These are phyloP conservation scores for Neurospora tetrasperma DNA, from an alignment of 495 filamentous ascomycete species.

Conservation along the genomic window DNA sequence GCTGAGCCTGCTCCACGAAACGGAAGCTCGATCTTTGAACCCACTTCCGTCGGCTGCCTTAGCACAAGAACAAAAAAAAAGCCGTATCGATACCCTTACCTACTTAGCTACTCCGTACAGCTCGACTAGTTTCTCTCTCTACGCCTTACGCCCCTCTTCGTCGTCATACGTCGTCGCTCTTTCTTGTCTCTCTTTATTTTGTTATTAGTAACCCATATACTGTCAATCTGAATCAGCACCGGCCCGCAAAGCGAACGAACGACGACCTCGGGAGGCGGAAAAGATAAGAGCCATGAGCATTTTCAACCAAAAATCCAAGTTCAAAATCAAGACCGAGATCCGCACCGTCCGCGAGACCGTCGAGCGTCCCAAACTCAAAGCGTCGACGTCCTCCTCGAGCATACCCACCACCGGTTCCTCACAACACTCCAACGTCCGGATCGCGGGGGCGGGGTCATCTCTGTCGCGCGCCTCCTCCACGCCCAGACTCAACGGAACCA, in stretches of 20 bases:
- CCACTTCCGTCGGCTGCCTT: not conserved
- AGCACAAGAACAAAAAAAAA: not conserved
- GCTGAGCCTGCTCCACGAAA: not conserved
- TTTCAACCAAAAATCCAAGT: slow-evolving; percentile 30
- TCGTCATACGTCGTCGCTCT: not conserved
- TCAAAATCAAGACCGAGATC: slow-evolving; percentile 24
- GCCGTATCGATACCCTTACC: not conserved
- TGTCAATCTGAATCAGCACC: not conserved
- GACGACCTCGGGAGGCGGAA: not conserved
- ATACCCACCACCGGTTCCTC: not conserved
- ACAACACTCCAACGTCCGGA: not conserved
- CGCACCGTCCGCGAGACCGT: slow-evolving; percentile 20
- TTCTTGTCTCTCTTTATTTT: not conserved
- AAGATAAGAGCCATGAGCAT: slow-evolving; percentile 20
- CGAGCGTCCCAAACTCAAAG: slow-evolving; percentile 11
- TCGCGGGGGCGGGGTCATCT: not conserved
- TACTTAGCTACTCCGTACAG: not conserved
- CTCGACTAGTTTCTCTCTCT: not conserved
- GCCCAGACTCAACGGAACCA: not conserved
- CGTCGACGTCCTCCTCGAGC: not conserved
- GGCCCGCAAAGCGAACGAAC: not conserved
- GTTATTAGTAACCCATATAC: not conserved
- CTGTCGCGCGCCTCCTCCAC: not conserved
- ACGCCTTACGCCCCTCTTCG: not conserved
- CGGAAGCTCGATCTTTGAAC: not conserved